Evolutionary conservation across 352 stramenopile genomes (phyloP).

Genomic region (Globisporangium recalcitrans): DNA sequence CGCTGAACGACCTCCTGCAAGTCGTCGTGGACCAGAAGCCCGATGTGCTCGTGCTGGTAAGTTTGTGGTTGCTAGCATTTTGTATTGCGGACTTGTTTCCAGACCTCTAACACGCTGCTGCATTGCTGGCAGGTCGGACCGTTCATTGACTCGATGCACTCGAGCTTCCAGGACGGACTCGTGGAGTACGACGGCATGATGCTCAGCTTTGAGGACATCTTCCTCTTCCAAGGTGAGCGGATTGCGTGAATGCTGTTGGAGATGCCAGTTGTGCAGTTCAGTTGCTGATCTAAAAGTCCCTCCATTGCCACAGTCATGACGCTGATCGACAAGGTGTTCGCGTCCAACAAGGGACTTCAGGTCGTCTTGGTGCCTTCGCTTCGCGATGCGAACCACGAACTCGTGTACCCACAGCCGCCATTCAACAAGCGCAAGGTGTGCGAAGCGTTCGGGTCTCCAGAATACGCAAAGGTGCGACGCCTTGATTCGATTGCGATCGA

Average conservation of each 20-base stretch:
- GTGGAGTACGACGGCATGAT: slow-evolving; percentile 78
- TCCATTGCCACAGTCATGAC: slow-evolving; percentile 52
- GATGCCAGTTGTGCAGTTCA: background rate
- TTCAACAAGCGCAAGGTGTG: slow-evolving; percentile 85
- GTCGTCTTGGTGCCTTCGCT: slow-evolving; percentile 95
- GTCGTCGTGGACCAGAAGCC: slow-evolving; percentile 77
- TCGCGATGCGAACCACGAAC: slow-evolving; percentile 93
- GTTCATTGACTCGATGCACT: slow-evolving; percentile 94
- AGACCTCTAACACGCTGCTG: background rate
- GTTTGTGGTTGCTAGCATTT: slow-evolving; percentile 1
- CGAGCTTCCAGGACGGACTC: slow-evolving; percentile 81
- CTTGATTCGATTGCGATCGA: too few species aligned
- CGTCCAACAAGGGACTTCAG: slow-evolving; percentile 44
- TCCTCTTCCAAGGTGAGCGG: slow-evolving; percentile 73
- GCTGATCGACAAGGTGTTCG: slow-evolving; percentile 59
- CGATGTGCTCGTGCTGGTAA: slow-evolving; percentile 92
- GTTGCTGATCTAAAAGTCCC: background rate
- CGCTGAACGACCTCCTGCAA: slow-evolving; percentile 91
- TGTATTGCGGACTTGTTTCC: background rate
- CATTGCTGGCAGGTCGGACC: slow-evolving; percentile 72
- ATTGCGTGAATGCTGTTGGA: background rate
- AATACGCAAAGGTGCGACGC: slow-evolving; percentile 63
- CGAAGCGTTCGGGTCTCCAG: slow-evolving; percentile 52
- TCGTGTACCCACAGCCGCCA: slow-evolving; percentile 93
- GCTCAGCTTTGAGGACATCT: slow-evolving; percentile 81